Percentiles rank a stretch among this genome's conserved stretches.
Evolutionary conservation across 805 yeast genomes (phyloP).

Genomic region (Lachancea kluyveri): DNA sequence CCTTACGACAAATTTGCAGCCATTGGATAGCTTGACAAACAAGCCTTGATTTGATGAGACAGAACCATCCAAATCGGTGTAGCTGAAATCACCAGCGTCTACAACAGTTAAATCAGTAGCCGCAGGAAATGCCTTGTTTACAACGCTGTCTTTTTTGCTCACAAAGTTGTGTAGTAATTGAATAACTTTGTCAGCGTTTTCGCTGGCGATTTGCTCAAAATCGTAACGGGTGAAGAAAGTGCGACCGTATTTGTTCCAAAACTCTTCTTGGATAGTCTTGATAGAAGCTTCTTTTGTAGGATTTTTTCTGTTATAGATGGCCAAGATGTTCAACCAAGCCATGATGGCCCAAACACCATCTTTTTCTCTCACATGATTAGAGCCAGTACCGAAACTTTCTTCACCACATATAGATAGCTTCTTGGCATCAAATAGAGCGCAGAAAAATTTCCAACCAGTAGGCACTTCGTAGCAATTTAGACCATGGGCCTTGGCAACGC

Average conservation of each 20-base stretch:
- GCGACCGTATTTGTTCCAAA: slow-evolving; percentile 92
- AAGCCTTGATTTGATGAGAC: slow-evolving; percentile 86
- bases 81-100: slow-evolving; percentile 83
- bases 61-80: slow-evolving; percentile 92
- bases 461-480: slow-evolving; percentile 88
- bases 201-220: slow-evolving; percentile 74
- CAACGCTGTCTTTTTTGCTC: slow-evolving; percentile 30
- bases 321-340: slow-evolving; percentile 95
- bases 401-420: slow-evolving; percentile 96
- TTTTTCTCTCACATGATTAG: slow-evolving; percentile 94
- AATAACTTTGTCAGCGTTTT: slow-evolving; percentile 68
- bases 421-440: slow-evolving; percentile 89
- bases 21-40: slow-evolving; percentile 71
- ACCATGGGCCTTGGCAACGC: slow-evolving; percentile 76
- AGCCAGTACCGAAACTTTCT: slow-evolving; percentile 97
- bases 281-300: slow-evolving; percentile 61
- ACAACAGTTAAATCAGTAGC: slow-evolving; percentile 45
- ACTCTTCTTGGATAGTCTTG: slow-evolving; percentile 69
- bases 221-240: slow-evolving; percentile 97
- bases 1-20: slow-evolving; percentile 82
- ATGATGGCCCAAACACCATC: slow-evolving; percentile 97
- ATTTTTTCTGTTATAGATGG: slow-evolving; percentile 62
- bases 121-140: slow-evolving; percentile 47
- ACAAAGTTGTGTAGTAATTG: slow-evolving; percentile 41
- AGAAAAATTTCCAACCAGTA: slow-evolving; percentile 98